phyloP scores from a whole-genome alignment of 345 rosid genomes.

The Aurinia saxatilis region DNA sequence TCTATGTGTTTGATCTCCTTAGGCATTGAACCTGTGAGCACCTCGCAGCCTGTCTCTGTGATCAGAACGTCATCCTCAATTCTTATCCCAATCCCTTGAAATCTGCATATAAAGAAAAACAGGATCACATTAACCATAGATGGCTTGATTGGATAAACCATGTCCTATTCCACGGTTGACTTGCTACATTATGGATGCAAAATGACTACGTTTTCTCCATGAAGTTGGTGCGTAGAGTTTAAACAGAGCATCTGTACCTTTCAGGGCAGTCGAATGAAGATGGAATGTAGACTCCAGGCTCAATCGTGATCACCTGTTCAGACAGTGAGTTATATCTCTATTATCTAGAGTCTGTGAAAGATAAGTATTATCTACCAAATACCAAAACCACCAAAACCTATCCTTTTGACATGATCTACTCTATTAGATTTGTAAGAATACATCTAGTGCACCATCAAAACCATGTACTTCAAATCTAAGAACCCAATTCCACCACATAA shows the following conservation, averaged over 20 bases:
- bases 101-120: conserved; percentile 40
- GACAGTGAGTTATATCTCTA: not conserved
- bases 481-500: not conserved
- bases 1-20: conserved; percentile 81
- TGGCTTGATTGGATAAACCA: not conserved
- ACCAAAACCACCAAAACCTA: not conserved
- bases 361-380: not conserved
- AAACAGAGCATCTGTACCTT: conserved; percentile 38
- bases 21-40: conserved; percentile 94
- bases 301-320: conserved; percentile 88
- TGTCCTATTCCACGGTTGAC: conserved; percentile 1
- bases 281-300: conserved; percentile 92
- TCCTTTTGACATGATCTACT: not conserved
- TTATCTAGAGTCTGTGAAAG: not conserved
- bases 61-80: conserved; percentile 95
- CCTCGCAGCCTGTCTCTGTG: conserved; percentile 88
- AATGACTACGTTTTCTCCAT: not conserved
- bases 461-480: not conserved
- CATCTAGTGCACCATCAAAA: not conserved
- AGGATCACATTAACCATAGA: not conserved
- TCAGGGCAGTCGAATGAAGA: conserved; percentile 48
- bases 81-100: conserved; percentile 78
- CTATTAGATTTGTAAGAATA: not conserved
- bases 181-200: not conserved
- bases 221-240: not conserved